Evolutionary conservation across 495 filamentous ascomycete species (phyloP).

Genomic region (Alectoria sarmentosa): DNA sequence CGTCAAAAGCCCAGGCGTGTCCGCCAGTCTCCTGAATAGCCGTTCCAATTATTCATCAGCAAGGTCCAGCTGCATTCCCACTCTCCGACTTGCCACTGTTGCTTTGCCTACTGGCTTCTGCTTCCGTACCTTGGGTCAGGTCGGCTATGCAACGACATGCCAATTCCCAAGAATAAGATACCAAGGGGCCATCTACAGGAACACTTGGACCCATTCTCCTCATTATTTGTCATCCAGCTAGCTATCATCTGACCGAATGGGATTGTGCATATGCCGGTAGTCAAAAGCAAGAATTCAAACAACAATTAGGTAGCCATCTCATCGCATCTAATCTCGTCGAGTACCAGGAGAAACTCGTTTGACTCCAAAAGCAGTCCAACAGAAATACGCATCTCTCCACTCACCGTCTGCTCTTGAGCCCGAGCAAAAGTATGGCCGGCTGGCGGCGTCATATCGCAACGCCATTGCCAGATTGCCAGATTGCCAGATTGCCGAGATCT

Average conservation of each 20-base stretch:
- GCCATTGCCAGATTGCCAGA: background rate
- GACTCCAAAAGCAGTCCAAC: background rate
- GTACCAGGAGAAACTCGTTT: background rate
- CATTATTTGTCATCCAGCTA: too few species aligned
- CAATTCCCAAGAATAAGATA: too few species aligned
- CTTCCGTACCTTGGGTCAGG: too few species aligned
- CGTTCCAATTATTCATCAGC: conserved; percentile 1
- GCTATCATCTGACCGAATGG: background rate
- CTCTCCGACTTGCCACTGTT: background rate
- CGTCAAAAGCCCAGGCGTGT: background rate
- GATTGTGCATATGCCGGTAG: background rate
- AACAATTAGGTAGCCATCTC: too few species aligned
- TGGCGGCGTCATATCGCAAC: background rate
- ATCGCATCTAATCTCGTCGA: too few species aligned
- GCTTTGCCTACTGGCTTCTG: background rate
- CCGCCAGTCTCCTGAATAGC: background rate
- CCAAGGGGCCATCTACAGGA: too few species aligned
- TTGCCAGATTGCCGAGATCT: background rate
- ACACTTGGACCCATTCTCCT: background rate
- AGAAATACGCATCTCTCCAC: background rate
- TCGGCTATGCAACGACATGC: too few species aligned
- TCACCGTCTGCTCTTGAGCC: too few species aligned
- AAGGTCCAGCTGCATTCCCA: background rate
- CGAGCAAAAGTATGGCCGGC: background rate
- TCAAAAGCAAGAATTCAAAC: background rate